Conservation (phyloP, 2,329 filamentous ascomycete genomes). For the Ceratocystis harringtonii region DNA sequence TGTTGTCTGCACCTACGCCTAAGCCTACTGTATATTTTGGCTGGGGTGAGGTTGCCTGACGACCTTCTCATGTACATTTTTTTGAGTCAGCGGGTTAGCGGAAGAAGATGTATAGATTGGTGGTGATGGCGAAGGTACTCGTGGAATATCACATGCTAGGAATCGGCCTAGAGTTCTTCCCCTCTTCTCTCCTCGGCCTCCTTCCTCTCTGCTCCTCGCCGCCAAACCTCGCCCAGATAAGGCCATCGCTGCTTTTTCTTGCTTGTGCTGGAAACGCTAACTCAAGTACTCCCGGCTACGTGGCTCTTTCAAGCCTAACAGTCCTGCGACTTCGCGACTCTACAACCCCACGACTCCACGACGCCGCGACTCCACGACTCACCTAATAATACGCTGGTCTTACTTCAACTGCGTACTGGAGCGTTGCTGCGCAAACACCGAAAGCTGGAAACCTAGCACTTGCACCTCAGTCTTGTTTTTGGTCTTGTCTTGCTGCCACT, state of each 20-base stretch:
- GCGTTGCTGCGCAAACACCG: too few species aligned
- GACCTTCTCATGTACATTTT: too few species aligned
- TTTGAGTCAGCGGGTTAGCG: too few species aligned
- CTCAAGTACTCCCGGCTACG: background rate
- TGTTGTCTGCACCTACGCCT: background rate
- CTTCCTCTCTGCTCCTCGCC: too few species aligned
- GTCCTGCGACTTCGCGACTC: too few species aligned
- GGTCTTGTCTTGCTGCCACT: background rate
- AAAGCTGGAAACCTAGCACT: too few species aligned
- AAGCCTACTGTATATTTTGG: background rate
- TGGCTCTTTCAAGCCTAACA: too few species aligned
- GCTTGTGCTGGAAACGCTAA: background rate
- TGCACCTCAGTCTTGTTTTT: background rate
- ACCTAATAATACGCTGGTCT: background rate
- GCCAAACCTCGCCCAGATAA: background rate
- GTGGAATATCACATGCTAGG: background rate
- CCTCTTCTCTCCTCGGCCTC: too few species aligned
- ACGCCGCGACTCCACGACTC: background rate
- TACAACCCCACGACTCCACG: too few species aligned
- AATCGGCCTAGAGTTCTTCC: background rate
- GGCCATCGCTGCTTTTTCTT: background rate
- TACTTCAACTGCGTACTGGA: background rate
- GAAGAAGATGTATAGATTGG: too few species aligned
- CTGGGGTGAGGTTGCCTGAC: too few species aligned
- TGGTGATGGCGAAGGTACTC: too few species aligned